Base-by-base conservation (phyloP, 768 basidiomycete species). In the Tulasnella sp. region DNA sequence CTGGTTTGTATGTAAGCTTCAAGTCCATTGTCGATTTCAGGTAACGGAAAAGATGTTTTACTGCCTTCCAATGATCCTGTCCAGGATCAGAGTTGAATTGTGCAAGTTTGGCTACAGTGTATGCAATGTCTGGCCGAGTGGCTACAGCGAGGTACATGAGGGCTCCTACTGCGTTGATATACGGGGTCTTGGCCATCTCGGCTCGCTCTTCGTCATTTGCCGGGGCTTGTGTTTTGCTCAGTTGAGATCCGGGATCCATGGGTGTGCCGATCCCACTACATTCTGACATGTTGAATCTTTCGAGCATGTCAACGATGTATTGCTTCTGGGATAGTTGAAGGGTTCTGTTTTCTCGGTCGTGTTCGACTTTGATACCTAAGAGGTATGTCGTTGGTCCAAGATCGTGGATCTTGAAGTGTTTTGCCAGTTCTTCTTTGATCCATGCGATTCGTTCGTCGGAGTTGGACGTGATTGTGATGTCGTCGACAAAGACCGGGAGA, bases 191-290 rank as follows among this genome's bases (percentile, higher is more conserved):
- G n/a, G n/a, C n/a, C n/a, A n/a, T n/a, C n/a, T n/a, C n/a, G n/a
- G n/a, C n/a, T n/a, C n/a, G n/a, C n/a, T 76, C 73, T 36, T 65
- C n/a, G 22, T 22, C 22, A 3, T 39, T 75, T 4, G 3, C 77
- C 72, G 12, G 83, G 77, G 64, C 80, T 82, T 11, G 75, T 75
- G 0, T 70, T 63, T 59, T 80, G 81, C 14, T 80, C 74, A 22
- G 77, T 19, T 63, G 16, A 26, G 29, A 12, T 14, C 62, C 62
- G 29, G 62, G 62, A 12, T n/a, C n/a, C n/a, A n/a, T n/a, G n/a
- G n/a, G n/a, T n/a, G n/a, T n/a, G n/a, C n/a, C n/a, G n/a, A n/a
- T 63, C 62, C 29, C 12, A 12, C 29, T 11, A n/a, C 42, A 44
- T 12, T 44, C n/a, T 12, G 12, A 12, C 12, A 44, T 12, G 12